A percentile compares a stretch with the other conserved stretches of the same genome.
phyloP scores from a whole-genome alignment of 148 eudicot species.

The Cornus florida region DNA sequence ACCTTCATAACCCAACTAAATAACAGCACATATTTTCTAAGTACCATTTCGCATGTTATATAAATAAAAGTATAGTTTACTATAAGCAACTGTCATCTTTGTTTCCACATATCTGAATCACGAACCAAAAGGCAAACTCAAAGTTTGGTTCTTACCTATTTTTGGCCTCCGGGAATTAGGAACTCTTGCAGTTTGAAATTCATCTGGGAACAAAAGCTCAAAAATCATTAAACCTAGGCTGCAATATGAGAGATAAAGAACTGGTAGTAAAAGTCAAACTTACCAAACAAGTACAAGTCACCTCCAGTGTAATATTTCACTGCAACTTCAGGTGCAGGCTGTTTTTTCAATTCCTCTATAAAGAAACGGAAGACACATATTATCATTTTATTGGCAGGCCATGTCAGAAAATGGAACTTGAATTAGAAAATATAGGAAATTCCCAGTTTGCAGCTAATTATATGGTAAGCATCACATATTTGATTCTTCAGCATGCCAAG shows the following conservation, averaged over 20 bases:
- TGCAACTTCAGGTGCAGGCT: conserved; percentile 83
- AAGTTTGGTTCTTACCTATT: conserved; percentile 50
- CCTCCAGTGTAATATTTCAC: conserved; percentile 85
- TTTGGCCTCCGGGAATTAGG: conserved; percentile 87
- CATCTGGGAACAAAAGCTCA: conserved; percentile 50
- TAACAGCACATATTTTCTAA: background rate
- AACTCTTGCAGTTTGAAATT: conserved; percentile 88
- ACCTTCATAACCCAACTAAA: background rate
- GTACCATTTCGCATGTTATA: background rate
- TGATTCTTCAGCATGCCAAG: background rate
- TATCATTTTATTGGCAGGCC: background rate
- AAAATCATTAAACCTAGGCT: conserved; percentile 7
- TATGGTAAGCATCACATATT: background rate
- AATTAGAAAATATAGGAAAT: background rate
- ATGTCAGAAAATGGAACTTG: background rate
- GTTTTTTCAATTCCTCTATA: conserved; percentile 69
- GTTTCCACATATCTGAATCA: background rate
- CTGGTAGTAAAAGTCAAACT: conserved; percentile 28
- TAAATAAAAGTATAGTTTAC: background rate
- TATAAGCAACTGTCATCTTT: background rate
- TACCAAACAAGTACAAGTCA: conserved; percentile 95
- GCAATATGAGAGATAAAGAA: background rate
- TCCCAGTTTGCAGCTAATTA: background rate
- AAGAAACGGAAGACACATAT: background rate
- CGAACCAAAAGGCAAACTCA: background rate